Evolutionary conservation across 139 green algal genomes (phyloP), one percentile per base, ranked within the genome.

Genomic region (Diplosphaera chodatii): DNA sequence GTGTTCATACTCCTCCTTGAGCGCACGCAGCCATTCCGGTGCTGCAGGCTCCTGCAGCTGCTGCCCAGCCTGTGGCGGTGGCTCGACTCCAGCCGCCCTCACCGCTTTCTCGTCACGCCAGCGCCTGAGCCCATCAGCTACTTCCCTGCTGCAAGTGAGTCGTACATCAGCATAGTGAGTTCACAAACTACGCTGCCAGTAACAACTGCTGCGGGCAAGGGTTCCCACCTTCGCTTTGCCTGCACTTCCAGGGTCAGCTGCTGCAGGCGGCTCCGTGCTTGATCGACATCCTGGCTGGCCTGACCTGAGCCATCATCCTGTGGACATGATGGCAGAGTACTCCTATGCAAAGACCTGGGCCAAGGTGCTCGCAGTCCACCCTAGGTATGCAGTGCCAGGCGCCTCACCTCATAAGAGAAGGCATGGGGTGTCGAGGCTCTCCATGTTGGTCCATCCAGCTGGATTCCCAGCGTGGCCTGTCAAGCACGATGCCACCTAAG

Each of bases 401-500:
- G n/a, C n/a, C 48, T 27, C 16, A 25, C 48, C 48, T 71, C 59
- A 29, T 78, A 78, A 15, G 66, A 65, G 34, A 78, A 73, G 1
- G 73, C 66, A 8, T 32, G 27, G 27, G 73, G 29, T 4, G 4
- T 32, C 32, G 71, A 74, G 32, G 74, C 74, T 1, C 40, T 63
- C 73, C 85, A 90, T 0, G 83, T 77, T 23, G 77, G 64, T 2
- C 80, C 79, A 32, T 68, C 32, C 20, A 88, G 30, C 3, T 37
- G 13, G 31, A 84, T 69, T 0, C 66, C 59, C 56, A 87, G 55
- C 0, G 79, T 20, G 22, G 3, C 32, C 55, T 70, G 25, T 8
- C n/a, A n/a, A n/a, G n/a, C 21, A 30, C 55, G 25, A 41, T 56
- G n/a, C n/a, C n/a, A n/a, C n/a, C n/a, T n/a, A n/a, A n/a, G n/a